Base-by-base conservation (phyloP, 345 rosid genomes). In the Linum usitatissimum region DNA sequence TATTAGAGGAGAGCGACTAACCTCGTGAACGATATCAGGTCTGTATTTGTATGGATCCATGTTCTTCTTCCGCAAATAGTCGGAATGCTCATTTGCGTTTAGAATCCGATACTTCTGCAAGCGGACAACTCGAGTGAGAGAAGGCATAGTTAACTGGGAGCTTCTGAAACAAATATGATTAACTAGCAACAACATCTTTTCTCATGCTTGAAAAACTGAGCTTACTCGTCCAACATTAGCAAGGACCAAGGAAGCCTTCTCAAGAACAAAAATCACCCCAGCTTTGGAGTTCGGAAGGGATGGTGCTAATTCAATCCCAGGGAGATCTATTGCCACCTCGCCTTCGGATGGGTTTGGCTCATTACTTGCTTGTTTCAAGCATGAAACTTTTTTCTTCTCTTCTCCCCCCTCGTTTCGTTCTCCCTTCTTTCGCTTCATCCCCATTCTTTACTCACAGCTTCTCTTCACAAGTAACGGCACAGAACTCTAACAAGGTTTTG, bases 21-120 rank as follows among this genome's bases (percentile, higher is more conserved):
- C 71, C 71, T 68, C 66, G 6, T 68, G 61, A 55, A 68, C 62
- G 17, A 68, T 68, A 30, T 68, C 71, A 62, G 71, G 71, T 56
- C 71, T 53, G 36, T 55, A 62, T 5, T 68, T 40, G 18, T 38
- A 61, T 38, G 71, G 71, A 55, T 68, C 48, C 66, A 39, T 55
- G 28, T 68, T 61, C 66, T 68, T 68, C 56, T 62, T 68, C 34
- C 66, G 23, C 61, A 68, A 0, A 18, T 53, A 68, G n/a, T 14
- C 51, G 15, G 62, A 65, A 62, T 68, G 71, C 18, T 68, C 65
- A 21, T 62, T 49, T 23, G 71, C 23, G 39, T 61, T 61, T 21
- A 68, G 34, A 55, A 68, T 68, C 40, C 55, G 66, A 48, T 38
- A 55, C 34, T 12, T 62, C 71, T 68, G 66, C 21, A 30, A 55